Evolutionary conservation across 768 basidiomycete genomes (phyloP), one percentile per base, ranked within the genome.

Genomic region (Boletus sp.): DNA sequence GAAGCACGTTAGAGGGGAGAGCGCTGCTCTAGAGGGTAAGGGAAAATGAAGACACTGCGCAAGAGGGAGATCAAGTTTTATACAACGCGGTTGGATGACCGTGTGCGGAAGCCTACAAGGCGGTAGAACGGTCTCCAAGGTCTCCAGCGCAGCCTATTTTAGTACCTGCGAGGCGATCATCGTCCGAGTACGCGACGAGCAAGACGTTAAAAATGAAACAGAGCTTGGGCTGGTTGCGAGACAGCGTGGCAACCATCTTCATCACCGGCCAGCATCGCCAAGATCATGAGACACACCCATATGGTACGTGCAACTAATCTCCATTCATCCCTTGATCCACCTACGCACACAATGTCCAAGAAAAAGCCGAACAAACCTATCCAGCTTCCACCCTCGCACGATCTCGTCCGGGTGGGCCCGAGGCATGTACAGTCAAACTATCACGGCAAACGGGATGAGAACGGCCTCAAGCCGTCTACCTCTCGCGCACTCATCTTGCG

Each of bases 401-500:
- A 77, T 29, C 75, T 89, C 42, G 75, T 88, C 25, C 65, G 77
- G 1, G 71, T 79, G 13, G 85, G 85, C n/a, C 78, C 80, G 13
- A 74, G 76, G 56, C 75, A 84, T 46, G 71, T 88, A 13, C 70
- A 73, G 58, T 61, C 54, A 7, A 69, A 61, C 45, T 56, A 64
- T 21, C 58, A 67, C 30, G 49, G 70, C 9, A 79, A 79, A 57
- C 77, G 79, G 49, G 75, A 81, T 48, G 76, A 75, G 63, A 70
- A 80, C 57, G 78, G 79, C 33, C 71, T 79, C 52, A 77, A 76
- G 58, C 86, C 85, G 0, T 82, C 84, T 2, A 90, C 89, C 1
- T 75, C 80, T n/a, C 83, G 85, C 40, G 89, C 90, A 27, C 77
- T 91, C 50, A 68, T 90, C 51, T 70, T 91, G 58, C 81, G 90